Evolutionary conservation across 73 alveolate genomes (phyloP).

Genomic region (Paramecium pentaurelia): DNA sequence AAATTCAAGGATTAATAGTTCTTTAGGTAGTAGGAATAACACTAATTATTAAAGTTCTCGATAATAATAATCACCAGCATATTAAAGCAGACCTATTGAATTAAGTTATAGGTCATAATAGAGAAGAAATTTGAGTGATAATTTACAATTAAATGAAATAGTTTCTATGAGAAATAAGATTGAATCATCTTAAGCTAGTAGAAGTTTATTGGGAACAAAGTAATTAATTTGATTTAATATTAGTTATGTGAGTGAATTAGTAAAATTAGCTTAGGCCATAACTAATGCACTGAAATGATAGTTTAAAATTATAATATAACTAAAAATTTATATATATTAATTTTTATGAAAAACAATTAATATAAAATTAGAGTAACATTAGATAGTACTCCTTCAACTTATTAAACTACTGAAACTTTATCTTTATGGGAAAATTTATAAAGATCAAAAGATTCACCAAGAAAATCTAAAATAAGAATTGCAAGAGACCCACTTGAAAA

Average conservation of each 20-base stretch:
- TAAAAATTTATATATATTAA: neutral
- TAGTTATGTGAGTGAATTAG: conserved; percentile 39
- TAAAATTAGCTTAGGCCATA: conserved; percentile 6
- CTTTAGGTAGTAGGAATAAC: neutral
- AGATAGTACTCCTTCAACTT: neutral
- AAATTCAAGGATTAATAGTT: neutral
- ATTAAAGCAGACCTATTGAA: neutral
- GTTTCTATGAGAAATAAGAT: conserved; percentile 13
- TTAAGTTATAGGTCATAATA: neutral
- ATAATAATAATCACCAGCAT: neutral
- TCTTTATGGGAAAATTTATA: neutral
- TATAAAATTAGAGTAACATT: neutral
- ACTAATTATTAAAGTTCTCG: neutral
- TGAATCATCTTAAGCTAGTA: neutral
- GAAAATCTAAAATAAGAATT: neutral
- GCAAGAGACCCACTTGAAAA: neutral
- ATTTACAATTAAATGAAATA: neutral
- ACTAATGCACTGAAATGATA: neutral
- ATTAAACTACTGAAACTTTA: neutral
- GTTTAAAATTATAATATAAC: neutral
- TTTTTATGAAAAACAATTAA: neutral
- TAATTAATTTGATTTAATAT: neutral
- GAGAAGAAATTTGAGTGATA: neutral
- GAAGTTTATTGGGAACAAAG: neutral
- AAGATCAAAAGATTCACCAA: neutral